Percentiles rank a stretch among this genome's conserved stretches.
Conservation (phyloP, 495 filamentous ascomycete species). For the Neohortaea acidophila region DNA sequence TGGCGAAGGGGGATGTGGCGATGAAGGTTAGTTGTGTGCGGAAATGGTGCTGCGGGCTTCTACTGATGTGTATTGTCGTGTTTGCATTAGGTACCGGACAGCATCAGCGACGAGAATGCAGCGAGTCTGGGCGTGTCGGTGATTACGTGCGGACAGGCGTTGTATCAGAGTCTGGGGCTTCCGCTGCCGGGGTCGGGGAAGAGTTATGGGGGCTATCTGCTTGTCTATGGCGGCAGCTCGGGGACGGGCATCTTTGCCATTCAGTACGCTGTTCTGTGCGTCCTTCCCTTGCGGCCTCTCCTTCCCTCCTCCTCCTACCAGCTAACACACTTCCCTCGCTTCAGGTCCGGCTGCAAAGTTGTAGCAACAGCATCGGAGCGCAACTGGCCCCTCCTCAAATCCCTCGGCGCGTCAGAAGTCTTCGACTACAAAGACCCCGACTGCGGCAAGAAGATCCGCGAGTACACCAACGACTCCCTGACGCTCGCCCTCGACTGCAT, state of each 20-base stretch:
- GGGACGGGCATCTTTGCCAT: conserved; percentile 41
- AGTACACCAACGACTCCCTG: conserved; percentile 21
- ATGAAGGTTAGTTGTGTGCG: conserved; percentile 21
- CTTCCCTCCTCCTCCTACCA: not conserved
- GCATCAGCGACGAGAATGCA: conserved; percentile 39
- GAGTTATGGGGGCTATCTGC: conserved; percentile 24
- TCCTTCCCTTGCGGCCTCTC: no score
- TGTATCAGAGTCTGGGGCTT: conserved; percentile 33
- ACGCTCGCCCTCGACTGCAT: conserved; percentile 26
- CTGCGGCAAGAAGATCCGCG: conserved; percentile 28
- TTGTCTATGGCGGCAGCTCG: conserved; percentile 39
- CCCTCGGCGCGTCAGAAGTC: conserved; percentile 35
- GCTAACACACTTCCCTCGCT: not conserved
- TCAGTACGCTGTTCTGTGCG: conserved; percentile 35
- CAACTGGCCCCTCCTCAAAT: conserved; percentile 41
- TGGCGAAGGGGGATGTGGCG: conserved; percentile 36
- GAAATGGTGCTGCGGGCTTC: no score
- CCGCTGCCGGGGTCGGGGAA: conserved; percentile 22
- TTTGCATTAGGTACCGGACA: conserved; percentile 38
- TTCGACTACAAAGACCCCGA: conserved; percentile 40
- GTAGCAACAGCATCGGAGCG: conserved; percentile 39
- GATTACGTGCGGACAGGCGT: conserved; percentile 33
- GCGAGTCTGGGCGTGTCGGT: conserved; percentile 42
- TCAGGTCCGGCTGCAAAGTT: conserved; percentile 29
- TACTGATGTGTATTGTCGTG: no score